phyloP scores from a whole-genome alignment of 2,329 filamentous ascomycete species.

The Stemphylium lycopersici region DNA sequence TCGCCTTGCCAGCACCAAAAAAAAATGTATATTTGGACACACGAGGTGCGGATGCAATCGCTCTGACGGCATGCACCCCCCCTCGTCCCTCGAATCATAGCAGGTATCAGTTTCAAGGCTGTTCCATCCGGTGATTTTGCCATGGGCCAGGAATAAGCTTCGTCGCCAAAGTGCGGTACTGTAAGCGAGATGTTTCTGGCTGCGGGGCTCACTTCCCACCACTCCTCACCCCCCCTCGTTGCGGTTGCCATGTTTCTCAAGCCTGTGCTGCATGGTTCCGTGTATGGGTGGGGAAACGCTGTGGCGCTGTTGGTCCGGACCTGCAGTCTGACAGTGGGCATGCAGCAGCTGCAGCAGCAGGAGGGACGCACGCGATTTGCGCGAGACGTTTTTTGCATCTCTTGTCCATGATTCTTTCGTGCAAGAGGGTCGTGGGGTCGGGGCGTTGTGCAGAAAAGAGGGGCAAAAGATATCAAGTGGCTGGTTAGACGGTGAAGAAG shows the following conservation, averaged over 20 bases:
- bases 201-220: constrained; percentile 8
- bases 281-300: constrained; percentile 24
- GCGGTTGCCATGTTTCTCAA: constrained; percentile 5
- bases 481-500: constrained; percentile 33
- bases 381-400: constrained; percentile 11
- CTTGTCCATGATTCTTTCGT: constrained; percentile 12
- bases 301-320: constrained; percentile 26
- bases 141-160: constrained; percentile 30
- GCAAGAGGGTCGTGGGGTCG: constrained; percentile 16
- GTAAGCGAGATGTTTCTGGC: constrained; percentile 20
- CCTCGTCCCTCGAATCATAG: constrained; percentile 13
- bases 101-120: background rate
- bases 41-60: background rate
- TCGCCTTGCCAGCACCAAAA: background rate
- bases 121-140: no score
- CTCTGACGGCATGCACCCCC: background rate
- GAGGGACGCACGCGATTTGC: constrained; percentile 17
- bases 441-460: background rate
- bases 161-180: constrained; percentile 19
- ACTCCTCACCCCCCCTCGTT: constrained; percentile 11
- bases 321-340: constrained; percentile 25
- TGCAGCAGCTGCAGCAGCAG: background rate
- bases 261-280: constrained; percentile 21
- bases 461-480: constrained; percentile 26
- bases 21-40: background rate